Percentiles rank a stretch among this genome's conserved stretches.
Evolutionary conservation across 2,329 filamentous ascomycete genomes (phyloP).

Genomic region (Drechslerella coelobrocha): DNA sequence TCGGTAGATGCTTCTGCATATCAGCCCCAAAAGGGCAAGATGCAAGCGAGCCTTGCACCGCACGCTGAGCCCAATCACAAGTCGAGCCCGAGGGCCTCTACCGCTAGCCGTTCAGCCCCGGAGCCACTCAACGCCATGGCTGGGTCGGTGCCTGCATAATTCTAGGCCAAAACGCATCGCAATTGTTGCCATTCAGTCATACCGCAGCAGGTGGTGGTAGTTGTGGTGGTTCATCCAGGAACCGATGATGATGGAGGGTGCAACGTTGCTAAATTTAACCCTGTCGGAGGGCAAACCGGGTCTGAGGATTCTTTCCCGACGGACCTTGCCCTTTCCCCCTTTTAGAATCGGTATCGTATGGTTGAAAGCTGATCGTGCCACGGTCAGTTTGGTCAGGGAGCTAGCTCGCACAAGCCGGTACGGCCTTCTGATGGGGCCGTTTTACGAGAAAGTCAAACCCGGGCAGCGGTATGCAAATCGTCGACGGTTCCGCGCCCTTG

Average conservation of each 20-base stretch:
- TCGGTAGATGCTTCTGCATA: no score
- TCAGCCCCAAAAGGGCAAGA: no score
- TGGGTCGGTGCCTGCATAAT: no score
- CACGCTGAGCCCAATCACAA: background rate
- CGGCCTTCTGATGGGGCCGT: background rate
- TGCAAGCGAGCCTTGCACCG: background rate
- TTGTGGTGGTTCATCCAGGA: background rate
- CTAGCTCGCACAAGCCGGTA: background rate
- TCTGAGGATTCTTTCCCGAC: background rate
- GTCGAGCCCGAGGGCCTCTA: background rate
- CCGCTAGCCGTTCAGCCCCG: slow-evolving; percentile 1
- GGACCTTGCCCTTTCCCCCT: background rate
- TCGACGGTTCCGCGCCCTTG: background rate
- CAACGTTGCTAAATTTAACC: slow-evolving; percentile 1
- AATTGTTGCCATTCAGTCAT: slow-evolving; percentile 4
- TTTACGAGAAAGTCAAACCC: no score
- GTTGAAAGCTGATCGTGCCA: background rate
- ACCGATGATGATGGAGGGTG: background rate
- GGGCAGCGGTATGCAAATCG: no score
- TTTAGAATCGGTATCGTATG: background rate
- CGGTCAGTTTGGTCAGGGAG: background rate
- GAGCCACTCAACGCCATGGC: background rate
- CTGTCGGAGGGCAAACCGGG: slow-evolving; percentile 1
- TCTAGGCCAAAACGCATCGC: background rate
- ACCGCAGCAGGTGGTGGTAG: background rate